Evolutionary conservation across 805 yeast genomes (phyloP).

Genomic region (Saccharomycopsis microspora): DNA sequence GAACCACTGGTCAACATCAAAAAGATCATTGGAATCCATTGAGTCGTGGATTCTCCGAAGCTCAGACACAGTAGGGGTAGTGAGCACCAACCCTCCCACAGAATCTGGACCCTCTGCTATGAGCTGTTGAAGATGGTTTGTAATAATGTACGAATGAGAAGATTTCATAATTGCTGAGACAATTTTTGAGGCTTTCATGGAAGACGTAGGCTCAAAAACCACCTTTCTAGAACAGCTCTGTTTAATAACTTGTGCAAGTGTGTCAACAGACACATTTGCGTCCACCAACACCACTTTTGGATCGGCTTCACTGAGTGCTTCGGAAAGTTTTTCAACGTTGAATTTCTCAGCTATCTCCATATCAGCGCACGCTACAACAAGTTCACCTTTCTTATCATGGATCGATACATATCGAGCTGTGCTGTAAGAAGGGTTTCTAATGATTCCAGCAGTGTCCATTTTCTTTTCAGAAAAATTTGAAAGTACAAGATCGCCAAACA

Average conservation of each 20-base stretch:
- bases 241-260: constrained; percentile 27
- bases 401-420: constrained; percentile 71
- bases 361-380: constrained; percentile 73
- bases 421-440: constrained; percentile 18
- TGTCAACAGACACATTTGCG: constrained; percentile 45
- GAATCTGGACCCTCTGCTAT: neutral
- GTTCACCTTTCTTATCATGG: constrained; percentile 49
- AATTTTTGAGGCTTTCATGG: constrained; percentile 43
- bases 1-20: constrained; percentile 61
- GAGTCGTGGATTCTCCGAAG: constrained; percentile 41
- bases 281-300: constrained; percentile 53
- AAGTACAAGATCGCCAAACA: constrained; percentile 33
- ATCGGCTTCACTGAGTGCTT: constrained; percentile 27
- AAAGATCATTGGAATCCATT: constrained; percentile 30
- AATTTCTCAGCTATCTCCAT: constrained; percentile 58
- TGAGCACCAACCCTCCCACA: neutral
- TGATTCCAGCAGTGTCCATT: constrained; percentile 29
- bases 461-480: constrained; percentile 5
- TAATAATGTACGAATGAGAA: constrained; percentile 24
- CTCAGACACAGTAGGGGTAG: constrained; percentile 64
- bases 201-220: constrained; percentile 72
- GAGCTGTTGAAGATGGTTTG: constrained; percentile 22
- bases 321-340: constrained; percentile 30
- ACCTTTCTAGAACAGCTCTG: constrained; percentile 17
- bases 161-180: constrained; percentile 20